Conservation (phyloP, 768 basidiomycete species). For the Nidula microcarpa region DNA sequence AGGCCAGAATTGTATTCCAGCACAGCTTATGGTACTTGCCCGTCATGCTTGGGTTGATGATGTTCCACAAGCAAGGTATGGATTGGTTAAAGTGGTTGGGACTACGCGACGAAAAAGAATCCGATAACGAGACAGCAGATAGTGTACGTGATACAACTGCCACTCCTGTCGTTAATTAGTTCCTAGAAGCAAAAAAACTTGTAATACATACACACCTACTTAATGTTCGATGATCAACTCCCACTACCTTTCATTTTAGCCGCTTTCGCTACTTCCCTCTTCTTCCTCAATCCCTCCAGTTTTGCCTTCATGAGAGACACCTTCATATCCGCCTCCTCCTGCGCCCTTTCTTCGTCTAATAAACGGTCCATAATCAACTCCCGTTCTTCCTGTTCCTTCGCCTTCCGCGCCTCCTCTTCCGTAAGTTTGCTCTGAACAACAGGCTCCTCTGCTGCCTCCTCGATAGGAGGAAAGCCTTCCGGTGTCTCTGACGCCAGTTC, state of each 20-base stretch:
- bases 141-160: background rate
- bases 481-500: conserved; percentile 43
- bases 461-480: conserved; percentile 44
- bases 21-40: conserved; percentile 90
- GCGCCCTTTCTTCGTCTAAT: conserved; percentile 79
- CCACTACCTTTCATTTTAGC: conserved; percentile 7
- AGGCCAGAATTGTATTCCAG: conserved; percentile 76
- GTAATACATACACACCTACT: too few species aligned
- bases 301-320: conserved; percentile 62
- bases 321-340: conserved; percentile 84
- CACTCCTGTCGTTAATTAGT: background rate
- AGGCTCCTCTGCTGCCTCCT: conserved; percentile 15
- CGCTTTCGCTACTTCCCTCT: conserved; percentile 24
- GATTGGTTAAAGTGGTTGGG: conserved; percentile 72
- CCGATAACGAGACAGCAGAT: conserved; percentile 5
- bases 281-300: conserved; percentile 52
- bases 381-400: conserved; percentile 66
- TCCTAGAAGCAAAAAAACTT: too few species aligned
- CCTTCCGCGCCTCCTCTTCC: conserved; percentile 42
- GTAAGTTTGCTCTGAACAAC: conserved; percentile 21
- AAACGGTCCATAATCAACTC: conserved; percentile 86
- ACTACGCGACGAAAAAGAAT: conserved; percentile 23
- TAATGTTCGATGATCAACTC: background rate
- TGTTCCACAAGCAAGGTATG: conserved; percentile 88
- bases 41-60: conserved; percentile 85